Evolutionary conservation across 345 rosid genomes (phyloP), one percentile per base, ranked within the genome.

Genomic region (Tarenaya hassleriana): DNA sequence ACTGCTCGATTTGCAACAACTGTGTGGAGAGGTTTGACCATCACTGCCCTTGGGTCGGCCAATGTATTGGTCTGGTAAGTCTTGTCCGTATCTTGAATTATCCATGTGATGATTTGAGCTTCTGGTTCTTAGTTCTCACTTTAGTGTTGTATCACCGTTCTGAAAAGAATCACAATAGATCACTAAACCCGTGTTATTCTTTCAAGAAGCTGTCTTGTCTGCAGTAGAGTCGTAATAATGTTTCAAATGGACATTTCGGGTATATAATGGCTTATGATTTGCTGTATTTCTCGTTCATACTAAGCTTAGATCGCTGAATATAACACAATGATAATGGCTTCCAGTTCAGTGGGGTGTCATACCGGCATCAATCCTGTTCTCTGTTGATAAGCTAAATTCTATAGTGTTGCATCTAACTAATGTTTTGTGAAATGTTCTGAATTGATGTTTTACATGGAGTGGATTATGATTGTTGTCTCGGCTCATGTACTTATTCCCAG

Each of bases 11-110:
- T 35, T 86, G 97, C 65, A 87, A 84, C 69, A 87, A 91, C 63
- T 91, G 98, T 46, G 94, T 91, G 10, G 96, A 91, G 63, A 85
- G 80, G 33, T 87, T 91, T 51, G 98, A 91, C 69, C 98, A 91
- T 64, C 98, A 91, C 62, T 91, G 98, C 47, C 98, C 98, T 2
- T 91, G 98, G 98, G 95, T 91, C 61, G 98, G 96, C 40, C 98
- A 91, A 52, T 91, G 98, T 56, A 83, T 91, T 58, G 98, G 92
- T 12, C 84, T 75, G 90, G 98, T 91, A 74, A 16, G 61, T 45
- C 24, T 18, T 12, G 13, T 5, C 57, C 35, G 32, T 6, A 21
- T 16, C 27, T 61, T n/a, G 9, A 19, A 16, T 8, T 8, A 51
- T 53, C 8, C 16, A 9, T 32, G n/a, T n/a, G n/a, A n/a, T n/a